A percentile compares a stretch with the other conserved stretches of the same genome.
These are phyloP conservation scores for Rasamsonia emersonii DNA, from an alignment of 2,329 filamentous ascomycete genomes.

Conservation along the genomic window DNA sequence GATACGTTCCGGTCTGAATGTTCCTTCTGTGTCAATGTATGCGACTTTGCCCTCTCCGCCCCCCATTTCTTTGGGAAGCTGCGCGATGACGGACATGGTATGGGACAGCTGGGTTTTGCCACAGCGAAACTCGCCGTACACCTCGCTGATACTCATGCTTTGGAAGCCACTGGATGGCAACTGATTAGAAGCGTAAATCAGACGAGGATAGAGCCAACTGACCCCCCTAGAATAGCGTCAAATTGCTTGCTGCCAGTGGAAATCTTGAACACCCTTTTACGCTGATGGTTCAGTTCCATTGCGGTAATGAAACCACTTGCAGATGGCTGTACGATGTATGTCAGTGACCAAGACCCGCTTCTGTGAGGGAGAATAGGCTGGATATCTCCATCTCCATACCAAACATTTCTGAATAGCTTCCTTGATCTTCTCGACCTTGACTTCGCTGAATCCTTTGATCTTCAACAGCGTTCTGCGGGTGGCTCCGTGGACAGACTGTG, in stretches of 20 bases:
- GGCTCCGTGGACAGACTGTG: constrained; percentile 50
- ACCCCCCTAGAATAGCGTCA: constrained; percentile 57
- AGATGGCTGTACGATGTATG: constrained; percentile 43
- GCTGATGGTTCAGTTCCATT: constrained; percentile 54
- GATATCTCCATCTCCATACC: no score
- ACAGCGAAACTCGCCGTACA: constrained; percentile 42
- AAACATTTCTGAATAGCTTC: constrained; percentile 56
- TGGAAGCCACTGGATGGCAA: constrained; percentile 51
- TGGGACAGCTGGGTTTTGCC: constrained; percentile 63
- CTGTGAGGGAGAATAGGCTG: no score
- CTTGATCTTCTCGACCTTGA: constrained; percentile 63
- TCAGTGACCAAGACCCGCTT: no score
- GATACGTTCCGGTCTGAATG: constrained; percentile 60
- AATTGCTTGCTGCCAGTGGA: constrained; percentile 64
- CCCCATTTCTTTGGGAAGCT: constrained; percentile 49
- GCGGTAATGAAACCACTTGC: constrained; percentile 57
- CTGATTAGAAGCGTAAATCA: neutral
- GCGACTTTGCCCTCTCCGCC: constrained; percentile 62
- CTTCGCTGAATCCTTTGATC: constrained; percentile 62
- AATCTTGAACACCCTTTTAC: constrained; percentile 56
- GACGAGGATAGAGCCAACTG: constrained; percentile 7
- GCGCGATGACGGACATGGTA: constrained; percentile 59
- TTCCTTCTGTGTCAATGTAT: constrained; percentile 60
- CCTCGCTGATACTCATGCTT: constrained; percentile 59
- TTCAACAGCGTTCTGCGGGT: constrained; percentile 54